Base-by-base conservation (phyloP, 169 alveolate genomes). In the Eimeria falciformis region DNA sequence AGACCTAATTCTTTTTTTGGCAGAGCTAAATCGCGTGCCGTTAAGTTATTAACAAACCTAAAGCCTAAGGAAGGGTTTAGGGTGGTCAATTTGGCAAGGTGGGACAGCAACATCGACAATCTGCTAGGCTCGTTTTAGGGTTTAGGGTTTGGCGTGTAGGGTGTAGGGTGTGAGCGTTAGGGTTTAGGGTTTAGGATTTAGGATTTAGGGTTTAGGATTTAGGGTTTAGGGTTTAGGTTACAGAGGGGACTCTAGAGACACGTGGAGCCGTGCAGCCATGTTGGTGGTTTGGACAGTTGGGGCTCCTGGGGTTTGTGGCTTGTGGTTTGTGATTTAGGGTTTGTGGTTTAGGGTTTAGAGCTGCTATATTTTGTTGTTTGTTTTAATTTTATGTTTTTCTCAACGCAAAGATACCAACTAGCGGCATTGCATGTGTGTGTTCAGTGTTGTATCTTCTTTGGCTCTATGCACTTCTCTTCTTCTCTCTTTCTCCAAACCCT, bases 161-260 rank as follows among this genome's bases (percentile, higher is more conserved):
- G 95, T 90, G 95, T 96, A 1, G 40, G 2, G 40, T 33, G 40
- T 2, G 0, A 7, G 3, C 23, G 12, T 12, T 58, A 58, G 69
- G 69, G 69, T 58, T 58, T 58, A 58, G 69, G 69, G 69, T 58
- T 58, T 58, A 58, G 69, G 69, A 29, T 58, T 58, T 58, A 58
- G 69, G 69, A 29, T n/a, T 33, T 33, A 33, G 2, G 4, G 40
- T 2, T 33, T 33, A 33, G 40, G 40, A 33, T 33, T 33, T 33
- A 33, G 65, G 65, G 65, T 53, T 53, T 21, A 12, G 65, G 3
- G 65, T 17, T 12, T 53, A 11, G 62, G n/a, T 50, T 7, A 53
- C n/a, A n/a, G n/a, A n/a, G n/a, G n/a, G n/a, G n/a, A n/a, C n/a
- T 58, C 23, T 58, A 23, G 18, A 5, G 3, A 11, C 69, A 5